Evolutionary conservation across 176 grass and related monocot species (phyloP), one percentile per base, ranked within the genome.

Genomic region (Aegilops tauschii): DNA sequence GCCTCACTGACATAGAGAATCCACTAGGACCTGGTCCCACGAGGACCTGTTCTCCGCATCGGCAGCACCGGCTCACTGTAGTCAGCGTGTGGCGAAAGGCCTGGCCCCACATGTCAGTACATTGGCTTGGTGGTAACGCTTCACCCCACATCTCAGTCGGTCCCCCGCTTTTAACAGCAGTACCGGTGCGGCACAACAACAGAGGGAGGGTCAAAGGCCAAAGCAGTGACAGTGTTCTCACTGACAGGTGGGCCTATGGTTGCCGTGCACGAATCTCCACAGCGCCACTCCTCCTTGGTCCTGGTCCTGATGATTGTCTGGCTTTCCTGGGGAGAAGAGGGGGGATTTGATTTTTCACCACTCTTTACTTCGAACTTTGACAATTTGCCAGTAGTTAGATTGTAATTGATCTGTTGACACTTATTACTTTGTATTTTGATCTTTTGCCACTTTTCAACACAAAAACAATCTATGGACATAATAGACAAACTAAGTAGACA

Each of bases 191-290:
- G 32, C 44, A 8, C 36, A 49, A 61, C 61, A 58, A 87, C 44
- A 67, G 70, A 66, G 42, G 16, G 18, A 23, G 12, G 49, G 87
- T 78, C 81, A 78, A 83, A 45, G 73, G 39, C 39, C 39, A 42
- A 42, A 42, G 9, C 44, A 74, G 40, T 17, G 71, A 47, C 40
- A 40, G n/a, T n/a, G 3, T 1, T 2, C 0, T 2, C 3, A 2
- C 62, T 18, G 14, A 0, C 42, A 50, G 42, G 42, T 30, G 12
- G 47, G 27, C 1, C 16, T 28, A 7, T 0, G 3, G 1, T 5
- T 18, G 1, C 16, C 9, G 0, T 0, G 76, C 87, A 84, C 76
- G 87, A 84, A 74, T 80, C 82, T 89, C 87, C n/a, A 73, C 11
- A 49, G 82, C 40, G 37, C 80, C 36, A 69, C 49, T 27, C 73